Evolutionary conservation across 2,329 filamentous ascomycete species (phyloP).

Genomic region (Neofusicoccum cordaticola): DNA sequence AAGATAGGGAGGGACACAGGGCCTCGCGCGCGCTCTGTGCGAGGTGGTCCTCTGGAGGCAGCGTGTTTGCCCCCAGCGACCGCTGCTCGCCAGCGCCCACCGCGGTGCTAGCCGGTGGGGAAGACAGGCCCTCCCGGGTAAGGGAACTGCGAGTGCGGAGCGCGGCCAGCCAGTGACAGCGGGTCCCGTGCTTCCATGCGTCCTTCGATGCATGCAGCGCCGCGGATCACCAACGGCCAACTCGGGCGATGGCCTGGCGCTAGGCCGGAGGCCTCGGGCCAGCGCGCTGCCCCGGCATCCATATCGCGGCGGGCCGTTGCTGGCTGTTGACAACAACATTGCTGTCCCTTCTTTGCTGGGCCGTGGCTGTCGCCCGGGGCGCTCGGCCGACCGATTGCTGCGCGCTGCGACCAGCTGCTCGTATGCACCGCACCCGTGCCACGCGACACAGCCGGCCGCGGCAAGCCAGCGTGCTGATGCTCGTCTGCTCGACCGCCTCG

Average conservation of each 20-base stretch:
- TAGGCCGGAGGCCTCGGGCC: background rate
- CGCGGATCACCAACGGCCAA: slow-evolving; percentile 5
- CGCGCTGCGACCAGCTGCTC: background rate
- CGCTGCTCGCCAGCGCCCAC: background rate
- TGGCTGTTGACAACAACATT: slow-evolving; percentile 6
- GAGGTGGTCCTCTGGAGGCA: slow-evolving; percentile 1
- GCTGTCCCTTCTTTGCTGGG: background rate
- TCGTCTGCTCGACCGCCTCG: background rate
- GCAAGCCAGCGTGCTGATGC: background rate
- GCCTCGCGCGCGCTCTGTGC: slow-evolving; percentile 13
- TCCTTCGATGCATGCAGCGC: slow-evolving; percentile 14
- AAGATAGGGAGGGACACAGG: background rate
- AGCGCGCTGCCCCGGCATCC: background rate
- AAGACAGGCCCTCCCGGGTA: slow-evolving; percentile 1
- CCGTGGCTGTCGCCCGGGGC: background rate
- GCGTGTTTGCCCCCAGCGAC: slow-evolving; percentile 5
- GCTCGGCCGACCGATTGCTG: slow-evolving; percentile 4
- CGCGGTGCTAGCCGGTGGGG: background rate
- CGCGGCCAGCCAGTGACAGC: slow-evolving; percentile 2
- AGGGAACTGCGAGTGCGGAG: slow-evolving; percentile 4
- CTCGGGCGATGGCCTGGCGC: background rate
- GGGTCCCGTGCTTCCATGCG: slow-evolving; percentile 6
- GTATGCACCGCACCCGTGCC: slow-evolving; percentile 4
- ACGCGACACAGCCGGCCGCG: slow-evolving; percentile 4
- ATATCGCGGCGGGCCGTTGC: slow-evolving; percentile 13